Conservation (phyloP, 192 early-diverging fungal species). For the Obelidium mucronatum region DNA sequence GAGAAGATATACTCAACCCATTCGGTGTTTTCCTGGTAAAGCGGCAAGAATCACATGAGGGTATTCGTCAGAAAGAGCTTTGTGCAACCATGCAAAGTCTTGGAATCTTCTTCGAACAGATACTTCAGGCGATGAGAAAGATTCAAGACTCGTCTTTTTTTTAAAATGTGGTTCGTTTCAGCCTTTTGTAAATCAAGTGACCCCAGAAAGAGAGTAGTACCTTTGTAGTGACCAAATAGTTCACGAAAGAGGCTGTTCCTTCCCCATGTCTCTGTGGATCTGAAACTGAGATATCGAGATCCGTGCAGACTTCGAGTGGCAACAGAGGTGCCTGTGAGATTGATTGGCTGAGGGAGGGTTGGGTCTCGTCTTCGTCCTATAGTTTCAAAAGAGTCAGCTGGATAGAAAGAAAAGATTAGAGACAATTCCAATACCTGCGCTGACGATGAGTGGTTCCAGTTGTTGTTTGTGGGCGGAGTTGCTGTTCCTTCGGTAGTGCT, state of each 20-base stretch:
- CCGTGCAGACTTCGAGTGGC: conserved; percentile 7
- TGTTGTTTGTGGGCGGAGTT: neutral
- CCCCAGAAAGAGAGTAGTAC: no score
- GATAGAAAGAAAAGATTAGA: neutral
- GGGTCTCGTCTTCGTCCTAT: neutral
- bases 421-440: neutral
- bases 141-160: conserved; percentile 67
- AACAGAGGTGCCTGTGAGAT: neutral
- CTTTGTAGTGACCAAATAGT: conserved; percentile 83
- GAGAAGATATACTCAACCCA: no score
- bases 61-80: conserved; percentile 74
- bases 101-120: conserved; percentile 89
- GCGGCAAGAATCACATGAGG: conserved; percentile 87
- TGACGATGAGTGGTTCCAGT: neutral
- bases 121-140: conserved; percentile 59
- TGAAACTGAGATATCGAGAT: conserved; percentile 63
- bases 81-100: conserved; percentile 92
- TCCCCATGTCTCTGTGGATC: conserved; percentile 93
- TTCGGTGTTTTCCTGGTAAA: conserved; percentile 88
- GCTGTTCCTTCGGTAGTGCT: no score
- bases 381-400: neutral
- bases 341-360: neutral
- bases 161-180: neutral
- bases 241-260: conserved; percentile 81
- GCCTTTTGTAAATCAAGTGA: no score